Evolutionary conservation across 2,329 filamentous ascomycete genomes (phyloP).

Genomic region (Aspergillus nomiae): DNA sequence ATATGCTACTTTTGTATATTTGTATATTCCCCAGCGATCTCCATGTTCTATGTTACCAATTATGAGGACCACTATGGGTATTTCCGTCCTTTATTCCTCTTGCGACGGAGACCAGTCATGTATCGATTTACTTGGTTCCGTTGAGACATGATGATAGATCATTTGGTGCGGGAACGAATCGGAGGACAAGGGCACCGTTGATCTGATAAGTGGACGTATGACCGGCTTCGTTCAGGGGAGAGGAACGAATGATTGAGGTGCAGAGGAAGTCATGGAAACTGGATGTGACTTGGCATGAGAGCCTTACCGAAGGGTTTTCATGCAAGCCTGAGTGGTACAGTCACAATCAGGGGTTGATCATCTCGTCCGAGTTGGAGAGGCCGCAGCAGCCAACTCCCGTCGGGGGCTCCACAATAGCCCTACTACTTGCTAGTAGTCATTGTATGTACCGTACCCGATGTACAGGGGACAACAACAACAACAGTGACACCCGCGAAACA

Average conservation of each 20-base stretch:
- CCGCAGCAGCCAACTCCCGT: not conserved
- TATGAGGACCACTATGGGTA: not conserved
- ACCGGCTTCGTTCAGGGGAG: not conserved
- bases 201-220: not conserved
- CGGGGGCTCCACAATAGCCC: not conserved
- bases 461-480: too few species aligned
- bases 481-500: too few species aligned
- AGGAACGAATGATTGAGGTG: not conserved
- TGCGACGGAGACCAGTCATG: not conserved
- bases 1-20: not conserved
- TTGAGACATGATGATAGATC: conserved; percentile 5
- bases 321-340: conserved; percentile 1
- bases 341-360: not conserved
- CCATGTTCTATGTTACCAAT: conserved; percentile 1
- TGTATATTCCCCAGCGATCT: conserved; percentile 8
- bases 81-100: not conserved
- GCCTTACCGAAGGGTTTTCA: not conserved
- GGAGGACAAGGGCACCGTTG: not conserved
- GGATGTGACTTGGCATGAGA: not conserved
- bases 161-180: not conserved
- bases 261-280: not conserved
- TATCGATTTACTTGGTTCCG: conserved; percentile 4
- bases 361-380: not conserved
- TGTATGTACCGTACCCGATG: too few species aligned
- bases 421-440: too few species aligned